Percentiles rank a stretch among this genome's conserved stretches.
These are phyloP conservation scores for Cinnamomum micranthum DNA, from an alignment of 164 flowering plant species.

Conservation along the genomic window DNA sequence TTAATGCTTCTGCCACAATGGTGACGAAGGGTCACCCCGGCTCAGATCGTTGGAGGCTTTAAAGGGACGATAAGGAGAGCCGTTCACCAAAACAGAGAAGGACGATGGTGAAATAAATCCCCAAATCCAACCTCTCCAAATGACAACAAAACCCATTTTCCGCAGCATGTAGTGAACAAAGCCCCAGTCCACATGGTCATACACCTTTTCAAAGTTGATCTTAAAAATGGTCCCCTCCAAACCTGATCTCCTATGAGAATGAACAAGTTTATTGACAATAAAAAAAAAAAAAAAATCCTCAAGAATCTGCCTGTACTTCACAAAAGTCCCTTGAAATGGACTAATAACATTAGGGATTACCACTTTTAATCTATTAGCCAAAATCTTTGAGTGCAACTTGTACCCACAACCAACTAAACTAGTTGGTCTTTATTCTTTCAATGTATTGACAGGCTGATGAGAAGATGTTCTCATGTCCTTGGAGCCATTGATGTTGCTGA, in stretches of 20 bases:
- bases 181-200: not conserved
- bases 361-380: not conserved
- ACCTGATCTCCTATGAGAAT: not conserved
- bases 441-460: too few relatives aligned
- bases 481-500: too few relatives aligned
- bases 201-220: not conserved
- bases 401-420: too few relatives aligned
- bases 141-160: not conserved
- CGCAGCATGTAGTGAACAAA: not conserved
- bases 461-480: too few relatives aligned
- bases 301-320: not conserved
- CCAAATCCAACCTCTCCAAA: not conserved
- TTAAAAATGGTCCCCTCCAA: not conserved
- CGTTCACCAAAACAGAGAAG: not conserved
- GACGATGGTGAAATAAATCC: not conserved
- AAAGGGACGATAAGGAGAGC: not conserved
- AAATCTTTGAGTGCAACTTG: too few relatives aligned
- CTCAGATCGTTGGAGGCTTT: not conserved
- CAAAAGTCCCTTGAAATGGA: not conserved
- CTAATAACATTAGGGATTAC: not conserved
- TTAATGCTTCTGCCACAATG: not conserved
- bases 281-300: not conserved
- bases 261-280: not conserved
- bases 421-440: too few relatives aligned
- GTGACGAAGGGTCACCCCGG: not conserved